Conservation (phyloP, 129 eudicot genomes). For the Mikania micrantha region DNA sequence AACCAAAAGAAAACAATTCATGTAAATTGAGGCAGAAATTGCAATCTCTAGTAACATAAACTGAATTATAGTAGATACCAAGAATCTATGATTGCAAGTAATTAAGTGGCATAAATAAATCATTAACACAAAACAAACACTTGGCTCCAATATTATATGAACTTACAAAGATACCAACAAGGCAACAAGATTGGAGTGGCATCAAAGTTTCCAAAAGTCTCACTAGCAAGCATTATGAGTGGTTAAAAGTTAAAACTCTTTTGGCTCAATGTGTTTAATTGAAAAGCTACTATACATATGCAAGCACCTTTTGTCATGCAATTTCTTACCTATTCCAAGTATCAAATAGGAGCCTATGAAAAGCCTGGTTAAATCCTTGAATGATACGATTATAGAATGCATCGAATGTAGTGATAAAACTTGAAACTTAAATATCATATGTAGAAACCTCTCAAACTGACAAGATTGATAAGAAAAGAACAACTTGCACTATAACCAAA, state of each 20-base stretch:
- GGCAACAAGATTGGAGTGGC: neutral
- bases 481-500: neutral
- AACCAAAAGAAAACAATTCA: neutral
- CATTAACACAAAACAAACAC: neutral
- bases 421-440: neutral
- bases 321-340: slow-evolving; percentile 6
- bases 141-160: neutral
- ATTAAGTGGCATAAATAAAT: neutral
- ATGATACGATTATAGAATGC: neutral
- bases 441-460: neutral
- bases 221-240: neutral
- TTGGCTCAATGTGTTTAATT: neutral
- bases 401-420: neutral
- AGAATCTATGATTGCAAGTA: neutral
- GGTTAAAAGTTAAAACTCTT: neutral
- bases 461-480: neutral
- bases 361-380: neutral
- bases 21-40: neutral
- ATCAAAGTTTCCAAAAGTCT: slow-evolving; percentile 1
- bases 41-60: neutral
- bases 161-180: neutral
- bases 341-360: neutral
- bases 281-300: neutral
- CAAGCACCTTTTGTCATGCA: neutral
- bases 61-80: neutral